Evolutionary conservation across 75 land plant species (phyloP).

Genomic region (Selaginella moellendorffii): DNA sequence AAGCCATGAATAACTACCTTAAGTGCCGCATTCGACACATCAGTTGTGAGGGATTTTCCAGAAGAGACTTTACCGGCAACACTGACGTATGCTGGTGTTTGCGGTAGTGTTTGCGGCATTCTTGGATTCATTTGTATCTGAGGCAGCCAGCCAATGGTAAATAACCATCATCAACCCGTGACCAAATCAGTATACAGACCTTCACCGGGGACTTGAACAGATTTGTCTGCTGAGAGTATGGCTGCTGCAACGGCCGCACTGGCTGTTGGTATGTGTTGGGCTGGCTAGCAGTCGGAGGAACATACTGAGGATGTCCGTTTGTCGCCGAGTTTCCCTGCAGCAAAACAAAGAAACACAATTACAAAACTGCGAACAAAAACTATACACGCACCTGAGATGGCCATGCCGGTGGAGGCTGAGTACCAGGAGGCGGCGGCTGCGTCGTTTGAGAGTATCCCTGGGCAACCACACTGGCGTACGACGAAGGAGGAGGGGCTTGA

Average conservation of each 20-base stretch:
- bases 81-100: constrained; percentile 73
- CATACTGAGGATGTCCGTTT: too few relatives aligned
- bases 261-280: neutral
- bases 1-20: constrained; percentile 33
- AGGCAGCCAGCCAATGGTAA: too few relatives aligned
- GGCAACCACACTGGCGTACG: constrained; percentile 29
- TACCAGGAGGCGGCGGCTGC: constrained; percentile 61
- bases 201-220: constrained; percentile 16
- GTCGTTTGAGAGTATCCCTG: constrained; percentile 22
- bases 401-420: constrained; percentile 42
- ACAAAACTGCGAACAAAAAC: too few relatives aligned
- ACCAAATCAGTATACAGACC: too few relatives aligned
- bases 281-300: too few relatives aligned
- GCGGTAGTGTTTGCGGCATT: constrained; percentile 32
- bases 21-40: constrained; percentile 36
- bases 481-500: constrained; percentile 21
- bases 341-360: too few relatives aligned
- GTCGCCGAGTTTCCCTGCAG: too few relatives aligned
- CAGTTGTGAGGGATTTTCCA: constrained; percentile 24
- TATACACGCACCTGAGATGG: constrained; percentile 25
- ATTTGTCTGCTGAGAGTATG: constrained; percentile 26
- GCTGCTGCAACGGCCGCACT: neutral
- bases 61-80: constrained; percentile 33
- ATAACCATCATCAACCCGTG: neutral
- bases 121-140: constrained; percentile 95